Evolutionary conservation across 768 basidiomycete genomes (phyloP), one percentile per base, ranked within the genome.

Genomic region (Kwoniella dejecticola): DNA sequence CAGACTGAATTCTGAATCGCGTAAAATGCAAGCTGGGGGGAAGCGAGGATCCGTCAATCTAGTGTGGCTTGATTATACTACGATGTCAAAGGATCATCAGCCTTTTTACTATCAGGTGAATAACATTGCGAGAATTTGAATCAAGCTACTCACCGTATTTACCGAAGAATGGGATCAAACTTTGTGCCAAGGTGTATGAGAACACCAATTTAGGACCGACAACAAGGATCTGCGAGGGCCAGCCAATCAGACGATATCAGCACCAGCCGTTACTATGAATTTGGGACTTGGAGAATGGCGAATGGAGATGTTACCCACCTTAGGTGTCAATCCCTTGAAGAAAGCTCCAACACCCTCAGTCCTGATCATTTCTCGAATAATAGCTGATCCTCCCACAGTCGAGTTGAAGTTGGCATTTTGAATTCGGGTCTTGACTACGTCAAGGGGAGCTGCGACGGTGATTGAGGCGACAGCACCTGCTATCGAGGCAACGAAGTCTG

Each of bases 201-300:
- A 98, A 98, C 70, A 98, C 91, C 33, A 98, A 86, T 82, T 98
- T 97, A 40, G 95, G 95, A 52, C 93, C 94, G 36, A 98, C 93
- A 63, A 97, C 92, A 46, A 97, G 83, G 70, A 95, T 89, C 91
- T 94, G 69, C 33, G 13, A n/a, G 21, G 13, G 33, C 21, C 2
- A 4, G 52, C 15, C 24, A 50, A 50, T 50, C 6, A 50, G 12
- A 29, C 29, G 10, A 29, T 8, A 30, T 5, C 48, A 30, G 6
- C 8, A 29, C n/a, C 23, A 24, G 7, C 27, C 6, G 3, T 11
- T 48, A 48, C 47, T 21, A n/a, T 21, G 15, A 3, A 48, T 23
- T n/a, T n/a, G n/a, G n/a, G n/a, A n/a, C n/a, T n/a, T n/a, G n/a
- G n/a, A n/a, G n/a, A n/a, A n/a, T n/a, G n/a, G n/a, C n/a, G n/a